phyloP scores from a whole-genome alignment of 495 filamentous ascomycete genomes.

The Rostrohypoxylon terebratum region DNA sequence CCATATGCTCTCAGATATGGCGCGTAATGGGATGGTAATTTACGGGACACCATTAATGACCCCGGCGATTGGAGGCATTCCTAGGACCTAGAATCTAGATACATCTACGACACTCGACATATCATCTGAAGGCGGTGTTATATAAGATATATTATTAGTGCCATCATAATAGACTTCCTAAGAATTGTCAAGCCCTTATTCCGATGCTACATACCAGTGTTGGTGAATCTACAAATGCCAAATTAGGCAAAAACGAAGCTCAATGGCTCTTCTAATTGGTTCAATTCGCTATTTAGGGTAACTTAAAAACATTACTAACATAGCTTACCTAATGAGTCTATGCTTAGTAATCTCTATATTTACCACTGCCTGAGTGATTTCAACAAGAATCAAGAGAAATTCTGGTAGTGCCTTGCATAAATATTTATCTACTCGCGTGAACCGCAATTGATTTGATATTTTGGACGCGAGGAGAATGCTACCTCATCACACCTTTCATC shows the following conservation, averaged over 20 bases:
- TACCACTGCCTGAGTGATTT: neutral
- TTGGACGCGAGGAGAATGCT: too few relatives aligned
- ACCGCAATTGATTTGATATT: too few relatives aligned
- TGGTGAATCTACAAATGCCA: neutral
- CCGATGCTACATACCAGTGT: neutral
- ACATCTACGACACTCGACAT: neutral
- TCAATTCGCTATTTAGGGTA: neutral
- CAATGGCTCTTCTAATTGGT: neutral
- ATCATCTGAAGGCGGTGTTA: neutral
- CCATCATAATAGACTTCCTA: neutral
- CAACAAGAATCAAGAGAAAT: neutral
- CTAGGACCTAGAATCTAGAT: too few relatives aligned
- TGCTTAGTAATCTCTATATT: neutral
- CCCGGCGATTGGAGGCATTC: neutral
- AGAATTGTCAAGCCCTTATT: neutral
- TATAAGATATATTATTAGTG: neutral
- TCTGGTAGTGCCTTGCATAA: too few relatives aligned
- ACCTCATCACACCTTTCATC: too few relatives aligned
- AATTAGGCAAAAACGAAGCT: neutral
- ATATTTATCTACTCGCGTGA: too few relatives aligned
- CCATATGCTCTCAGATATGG: constrained; percentile 8
- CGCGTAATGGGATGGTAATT: constrained; percentile 9
- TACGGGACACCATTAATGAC: neutral
- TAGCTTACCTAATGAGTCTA: neutral
- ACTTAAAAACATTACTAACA: neutral